Evolutionary conservation across 768 basidiomycete species (phyloP).

Genomic region (Russula compacta): DNA sequence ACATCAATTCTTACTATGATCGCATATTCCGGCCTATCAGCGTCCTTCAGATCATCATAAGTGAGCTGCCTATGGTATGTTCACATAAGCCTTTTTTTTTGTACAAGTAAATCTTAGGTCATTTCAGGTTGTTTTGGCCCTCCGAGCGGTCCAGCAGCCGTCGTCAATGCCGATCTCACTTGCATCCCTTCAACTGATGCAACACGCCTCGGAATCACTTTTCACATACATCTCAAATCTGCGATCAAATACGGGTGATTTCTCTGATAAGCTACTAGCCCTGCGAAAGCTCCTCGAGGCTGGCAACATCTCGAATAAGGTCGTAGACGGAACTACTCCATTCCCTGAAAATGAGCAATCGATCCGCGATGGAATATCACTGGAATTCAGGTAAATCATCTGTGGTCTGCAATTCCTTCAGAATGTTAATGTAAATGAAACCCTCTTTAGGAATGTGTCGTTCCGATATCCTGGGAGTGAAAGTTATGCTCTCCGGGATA

Average conservation of each 20-base stretch:
- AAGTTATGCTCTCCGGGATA: slow-evolving; percentile 44
- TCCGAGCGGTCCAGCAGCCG: slow-evolving; percentile 19
- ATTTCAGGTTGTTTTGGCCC: slow-evolving; percentile 18
- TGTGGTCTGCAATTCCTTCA: slow-evolving; percentile 17
- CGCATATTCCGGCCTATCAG: not conserved
- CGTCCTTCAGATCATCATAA: not conserved
- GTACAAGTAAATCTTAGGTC: not conserved
- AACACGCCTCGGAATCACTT: slow-evolving; percentile 45
- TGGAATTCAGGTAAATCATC: slow-evolving; percentile 48
- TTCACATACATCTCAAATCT: slow-evolving; percentile 36
- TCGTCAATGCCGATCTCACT: slow-evolving; percentile 18
- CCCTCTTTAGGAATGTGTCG: slow-evolving; percentile 48
- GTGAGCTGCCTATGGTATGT: slow-evolving; percentile 16
- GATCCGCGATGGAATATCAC: slow-evolving; percentile 29
- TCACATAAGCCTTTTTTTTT: not conserved
- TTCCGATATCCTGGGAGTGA: slow-evolving; percentile 55
- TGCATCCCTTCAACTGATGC: slow-evolving; percentile 39
- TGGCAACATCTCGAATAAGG: slow-evolving; percentile 45
- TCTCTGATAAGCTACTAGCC: slow-evolving; percentile 43
- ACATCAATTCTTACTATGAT: not conserved
- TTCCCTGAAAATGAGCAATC: slow-evolving; percentile 26
- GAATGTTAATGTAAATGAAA: slow-evolving; percentile 8
- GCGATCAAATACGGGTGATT: slow-evolving; percentile 43
- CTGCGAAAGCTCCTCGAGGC: slow-evolving; percentile 59
- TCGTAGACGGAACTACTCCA: slow-evolving; percentile 42